A percentile compares a stretch with the other conserved stretches of the same genome.
phyloP scores from a whole-genome alignment of 225 moss, liverwort and hornwort genomes.

The Lunularia cruciata region DNA sequence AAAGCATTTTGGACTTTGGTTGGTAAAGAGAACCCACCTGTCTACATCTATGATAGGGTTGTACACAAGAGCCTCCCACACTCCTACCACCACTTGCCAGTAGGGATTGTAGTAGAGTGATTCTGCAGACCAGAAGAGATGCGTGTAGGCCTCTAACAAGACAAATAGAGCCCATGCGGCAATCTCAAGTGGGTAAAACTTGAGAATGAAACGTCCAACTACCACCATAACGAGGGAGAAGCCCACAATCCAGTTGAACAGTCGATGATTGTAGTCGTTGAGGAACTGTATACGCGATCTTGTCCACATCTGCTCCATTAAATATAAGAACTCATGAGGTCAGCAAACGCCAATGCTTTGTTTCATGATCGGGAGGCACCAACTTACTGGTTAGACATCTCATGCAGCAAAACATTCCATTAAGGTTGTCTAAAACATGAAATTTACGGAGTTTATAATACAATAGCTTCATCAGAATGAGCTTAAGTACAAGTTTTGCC shows the following conservation, averaged over 20 bases:
- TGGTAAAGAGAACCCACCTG: slow-evolving; percentile 26
- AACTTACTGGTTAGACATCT: too few relatives aligned
- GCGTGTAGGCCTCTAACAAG: slow-evolving; percentile 53
- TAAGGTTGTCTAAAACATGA: too few relatives aligned
- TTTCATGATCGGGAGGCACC: too few relatives aligned
- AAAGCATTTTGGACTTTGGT: too few relatives aligned
- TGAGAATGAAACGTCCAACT: slow-evolving; percentile 50
- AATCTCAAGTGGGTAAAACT: slow-evolving; percentile 50
- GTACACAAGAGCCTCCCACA: slow-evolving; percentile 53
- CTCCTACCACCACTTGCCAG: slow-evolving; percentile 50
- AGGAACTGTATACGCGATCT: slow-evolving; percentile 48
- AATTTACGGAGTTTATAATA: too few relatives aligned
- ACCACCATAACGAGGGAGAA: slow-evolving; percentile 51
- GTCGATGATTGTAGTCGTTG: slow-evolving; percentile 54
- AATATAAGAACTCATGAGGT: too few relatives aligned
- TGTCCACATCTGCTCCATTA: slow-evolving; percentile 49
- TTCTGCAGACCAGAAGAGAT: slow-evolving; percentile 58
- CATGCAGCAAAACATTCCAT: too few relatives aligned
- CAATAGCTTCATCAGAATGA: too few relatives aligned
- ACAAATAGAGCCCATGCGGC: slow-evolving; percentile 54
- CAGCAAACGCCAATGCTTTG: too few relatives aligned
- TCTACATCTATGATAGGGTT: slow-evolving; percentile 52
- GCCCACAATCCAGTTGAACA: slow-evolving; percentile 60
- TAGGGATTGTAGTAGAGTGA: slow-evolving; percentile 53
- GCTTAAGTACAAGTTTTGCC: too few relatives aligned